Base-by-base conservation (phyloP, 1,139 yeast species). In the Diutina siamensis region DNA sequence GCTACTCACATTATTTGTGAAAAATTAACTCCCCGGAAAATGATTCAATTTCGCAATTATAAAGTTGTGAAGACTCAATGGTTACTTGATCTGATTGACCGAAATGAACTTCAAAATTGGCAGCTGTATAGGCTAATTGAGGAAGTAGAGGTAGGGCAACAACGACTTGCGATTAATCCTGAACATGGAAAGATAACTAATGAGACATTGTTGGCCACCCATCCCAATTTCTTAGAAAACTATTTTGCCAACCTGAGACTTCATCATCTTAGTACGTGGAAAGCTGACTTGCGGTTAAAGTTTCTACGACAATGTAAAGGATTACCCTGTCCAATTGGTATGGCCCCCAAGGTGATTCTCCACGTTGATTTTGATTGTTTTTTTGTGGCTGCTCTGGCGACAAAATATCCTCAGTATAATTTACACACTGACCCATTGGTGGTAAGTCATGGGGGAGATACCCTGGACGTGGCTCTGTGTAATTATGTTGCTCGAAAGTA, bases 311-410 rank as follows among this genome's bases (percentile, higher is more conserved):
- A 58, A 46, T 72, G 55, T 3, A 54, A 55, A 7, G 44, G 13
- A 1, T 45, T 18, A 46, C 46, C 21, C 22, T 46, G 2, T 40
- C 46, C 10, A 41, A 28, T 32, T 36, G 19, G 40, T 48, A 17
- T 21, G n/a, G 42, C 28, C n/a, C 42, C 42, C 9, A 35, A 25
- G 40, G 61, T 72, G 0, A 74, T 88, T 18, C 60, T 88, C 50
- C 97, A 92, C 60, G 72, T 89, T 33, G 98, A 92, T 59, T 92
- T 87, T 60, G 98, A 92, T 59, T 87, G 95, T 52, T 92, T 92
- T 56, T 92, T 92, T 62, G 97, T 89, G 1, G 73, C 95, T 0
- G 96, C 85, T 0, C 84, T 97, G 0, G 75, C 86, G 13, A 64
- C 80, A 46, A 67, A 63, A 5, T 66, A 70, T 40, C 82, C 83